Evolutionary conservation across 371 early-diverging fungal genomes (phyloP).

Genomic region (Mucor indicus): DNA sequence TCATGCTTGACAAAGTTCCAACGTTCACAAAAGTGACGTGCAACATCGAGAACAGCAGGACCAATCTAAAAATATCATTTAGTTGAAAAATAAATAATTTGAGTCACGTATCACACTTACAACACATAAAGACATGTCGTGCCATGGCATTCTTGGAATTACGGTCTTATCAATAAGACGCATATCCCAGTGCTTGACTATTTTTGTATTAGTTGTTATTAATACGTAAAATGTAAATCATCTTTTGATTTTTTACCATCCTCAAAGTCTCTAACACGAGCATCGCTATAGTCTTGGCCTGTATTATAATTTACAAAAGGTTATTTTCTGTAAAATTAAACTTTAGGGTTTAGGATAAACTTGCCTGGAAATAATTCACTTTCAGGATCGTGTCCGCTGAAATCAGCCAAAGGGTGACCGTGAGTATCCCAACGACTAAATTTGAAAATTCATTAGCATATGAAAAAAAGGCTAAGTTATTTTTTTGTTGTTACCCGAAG

Average conservation of each 20-base stretch:
- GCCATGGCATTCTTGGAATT: constrained; percentile 94
- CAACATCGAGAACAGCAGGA: constrained; percentile 78
- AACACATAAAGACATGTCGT: constrained; percentile 83
- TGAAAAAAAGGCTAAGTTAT: too few species aligned
- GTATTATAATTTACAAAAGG: neutral
- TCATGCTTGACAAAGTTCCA: constrained; percentile 87
- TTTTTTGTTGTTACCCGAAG: constrained; percentile 56
- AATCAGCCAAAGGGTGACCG: constrained; percentile 79
- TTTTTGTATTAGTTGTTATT: too few species aligned
- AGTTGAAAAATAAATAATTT: neutral
- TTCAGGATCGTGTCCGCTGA: constrained; percentile 24
- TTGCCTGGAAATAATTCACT: constrained; percentile 43
- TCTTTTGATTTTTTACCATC: constrained; percentile 48
- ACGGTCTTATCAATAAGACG: constrained; percentile 62
- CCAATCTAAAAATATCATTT: constrained; percentile 49
- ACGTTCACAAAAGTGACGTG: constrained; percentile 88
- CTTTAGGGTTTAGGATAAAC: neutral
- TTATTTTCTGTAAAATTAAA: constrained; percentile 9
- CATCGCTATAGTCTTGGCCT: constrained; percentile 92
- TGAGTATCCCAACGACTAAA: constrained; percentile 85
- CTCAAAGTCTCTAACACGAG: constrained; percentile 86
- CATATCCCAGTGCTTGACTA: constrained; percentile 61
- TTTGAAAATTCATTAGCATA: too few species aligned
- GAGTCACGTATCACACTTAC: constrained; percentile 28
- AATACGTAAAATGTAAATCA: neutral